Evolutionary conservation across 306 rosid genomes (phyloP).

Genomic region (Glycyrrhiza uralensis): DNA sequence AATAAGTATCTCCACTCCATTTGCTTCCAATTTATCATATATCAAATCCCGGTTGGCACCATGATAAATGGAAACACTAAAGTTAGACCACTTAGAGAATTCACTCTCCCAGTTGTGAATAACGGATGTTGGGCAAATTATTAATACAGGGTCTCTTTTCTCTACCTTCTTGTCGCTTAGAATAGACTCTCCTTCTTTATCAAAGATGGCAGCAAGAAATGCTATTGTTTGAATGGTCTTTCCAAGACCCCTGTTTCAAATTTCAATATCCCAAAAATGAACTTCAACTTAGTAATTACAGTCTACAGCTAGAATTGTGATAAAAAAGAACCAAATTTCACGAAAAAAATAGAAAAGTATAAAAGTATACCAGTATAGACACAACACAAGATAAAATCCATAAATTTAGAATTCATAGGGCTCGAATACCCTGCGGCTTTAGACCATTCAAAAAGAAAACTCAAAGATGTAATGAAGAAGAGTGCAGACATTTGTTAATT

Average conservation of each 20-base stretch:
- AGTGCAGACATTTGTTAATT: neutral
- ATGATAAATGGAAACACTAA: constrained; percentile 72
- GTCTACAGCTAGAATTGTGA: neutral
- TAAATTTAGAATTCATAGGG: neutral
- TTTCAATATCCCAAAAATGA: constrained; percentile 35
- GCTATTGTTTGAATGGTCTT: constrained; percentile 96
- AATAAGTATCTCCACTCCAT: constrained; percentile 68
- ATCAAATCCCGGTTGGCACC: constrained; percentile 79
- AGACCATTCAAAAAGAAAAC: neutral
- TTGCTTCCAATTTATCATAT: constrained; percentile 59
- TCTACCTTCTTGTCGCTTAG: constrained; percentile 28
- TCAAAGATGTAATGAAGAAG: neutral
- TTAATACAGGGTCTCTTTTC: constrained; percentile 65
- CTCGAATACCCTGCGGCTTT: neutral
- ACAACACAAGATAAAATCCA: neutral
- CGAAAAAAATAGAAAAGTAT: neutral
- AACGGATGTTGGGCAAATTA: constrained; percentile 84
- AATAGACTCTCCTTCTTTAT: constrained; percentile 52
- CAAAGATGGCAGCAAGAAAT: constrained; percentile 82
- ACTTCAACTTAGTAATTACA: constrained; percentile 17
- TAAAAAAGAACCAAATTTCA: neutral
- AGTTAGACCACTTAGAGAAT: constrained; percentile 88
- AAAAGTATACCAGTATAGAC: neutral
- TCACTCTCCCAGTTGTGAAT: constrained; percentile 91
- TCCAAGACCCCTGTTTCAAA: constrained; percentile 88